Percentiles rank a stretch among this genome's conserved stretches.
phyloP scores from a whole-genome alignment of 2,329 filamentous ascomycete genomes.

The Ophiostoma himal-ulmi region DNA sequence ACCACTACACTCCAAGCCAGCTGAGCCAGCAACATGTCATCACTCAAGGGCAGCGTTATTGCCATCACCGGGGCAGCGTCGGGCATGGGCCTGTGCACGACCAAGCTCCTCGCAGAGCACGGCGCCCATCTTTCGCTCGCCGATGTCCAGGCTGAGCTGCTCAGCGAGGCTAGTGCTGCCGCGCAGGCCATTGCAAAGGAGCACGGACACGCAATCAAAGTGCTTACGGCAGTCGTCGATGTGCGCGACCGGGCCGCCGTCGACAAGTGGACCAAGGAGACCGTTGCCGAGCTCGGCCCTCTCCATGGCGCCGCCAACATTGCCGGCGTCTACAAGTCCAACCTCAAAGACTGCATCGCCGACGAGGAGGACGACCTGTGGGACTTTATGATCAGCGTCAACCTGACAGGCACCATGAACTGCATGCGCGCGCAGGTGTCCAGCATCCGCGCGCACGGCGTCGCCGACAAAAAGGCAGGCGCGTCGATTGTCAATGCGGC shows the following conservation, averaged over 20 bases:
- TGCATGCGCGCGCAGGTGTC: slow-evolving; percentile 37
- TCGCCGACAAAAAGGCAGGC: neutral
- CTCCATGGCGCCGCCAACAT: slow-evolving; percentile 52
- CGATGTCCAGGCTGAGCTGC: slow-evolving; percentile 38
- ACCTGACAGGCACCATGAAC: slow-evolving; percentile 49
- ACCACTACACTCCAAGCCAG: neutral
- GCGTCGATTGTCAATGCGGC: slow-evolving; percentile 26
- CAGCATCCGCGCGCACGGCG: slow-evolving; percentile 20
- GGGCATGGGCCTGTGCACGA: slow-evolving; percentile 45
- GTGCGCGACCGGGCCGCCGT: neutral
- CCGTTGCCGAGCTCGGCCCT: slow-evolving; percentile 45
- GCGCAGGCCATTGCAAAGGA: neutral
- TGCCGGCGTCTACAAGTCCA: slow-evolving; percentile 44
- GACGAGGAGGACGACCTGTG: slow-evolving; percentile 45
- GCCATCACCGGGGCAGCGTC: slow-evolving; percentile 31
- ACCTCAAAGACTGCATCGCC: slow-evolving; percentile 36
- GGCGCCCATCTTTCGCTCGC: slow-evolving; percentile 42
- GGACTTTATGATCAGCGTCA: slow-evolving; percentile 44
- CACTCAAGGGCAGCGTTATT: slow-evolving; percentile 19
- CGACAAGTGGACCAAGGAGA: slow-evolving; percentile 41
- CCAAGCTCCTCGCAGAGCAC: slow-evolving; percentile 37
- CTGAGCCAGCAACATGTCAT: neutral
- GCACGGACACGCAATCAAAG: neutral
- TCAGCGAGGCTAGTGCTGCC: slow-evolving; percentile 38
- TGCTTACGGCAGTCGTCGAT: neutral